phyloP scores from a whole-genome alignment of 2,329 filamentous ascomycete species.

The Colletotrichum higginsianum region DNA sequence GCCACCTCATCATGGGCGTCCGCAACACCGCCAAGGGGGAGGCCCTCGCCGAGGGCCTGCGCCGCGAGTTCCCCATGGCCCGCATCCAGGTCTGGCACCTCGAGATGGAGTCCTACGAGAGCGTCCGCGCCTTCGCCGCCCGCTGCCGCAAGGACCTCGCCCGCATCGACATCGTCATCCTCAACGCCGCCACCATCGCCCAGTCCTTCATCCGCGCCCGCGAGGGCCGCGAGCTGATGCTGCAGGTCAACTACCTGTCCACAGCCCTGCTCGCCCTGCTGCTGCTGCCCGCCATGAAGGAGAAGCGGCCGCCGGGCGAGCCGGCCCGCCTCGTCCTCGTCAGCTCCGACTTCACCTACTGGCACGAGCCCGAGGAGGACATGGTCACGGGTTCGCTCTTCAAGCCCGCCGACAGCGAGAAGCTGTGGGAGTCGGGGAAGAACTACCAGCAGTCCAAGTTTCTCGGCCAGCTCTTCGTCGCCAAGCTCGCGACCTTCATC shows the following conservation, averaged over 20 bases:
- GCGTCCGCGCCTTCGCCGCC: constrained; percentile 36
- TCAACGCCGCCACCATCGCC: constrained; percentile 42
- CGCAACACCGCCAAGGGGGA: constrained; percentile 52
- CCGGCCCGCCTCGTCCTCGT: constrained; percentile 51
- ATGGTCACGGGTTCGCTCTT: constrained; percentile 46
- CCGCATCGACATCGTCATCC: constrained; percentile 41
- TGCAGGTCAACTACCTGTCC: constrained; percentile 50
- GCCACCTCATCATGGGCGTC: constrained; percentile 58
- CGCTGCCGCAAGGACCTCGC: constrained; percentile 25
- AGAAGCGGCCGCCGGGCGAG: constrained; percentile 37
- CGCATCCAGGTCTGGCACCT: constrained; percentile 41
- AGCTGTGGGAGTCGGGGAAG: constrained; percentile 44
- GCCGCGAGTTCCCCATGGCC: constrained; percentile 37
- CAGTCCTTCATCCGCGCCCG: constrained; percentile 29
- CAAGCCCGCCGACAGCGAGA: constrained; percentile 50
- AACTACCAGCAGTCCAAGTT: constrained; percentile 51
- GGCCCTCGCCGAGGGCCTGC: constrained; percentile 43
- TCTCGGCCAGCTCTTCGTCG: constrained; percentile 53
- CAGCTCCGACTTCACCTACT: constrained; percentile 48
- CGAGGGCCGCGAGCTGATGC: constrained; percentile 46
- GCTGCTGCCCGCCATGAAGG: constrained; percentile 44
- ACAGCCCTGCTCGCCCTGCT: constrained; percentile 46
- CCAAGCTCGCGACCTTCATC: constrained; percentile 55
- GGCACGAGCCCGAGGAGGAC: constrained; percentile 45
- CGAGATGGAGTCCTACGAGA: constrained; percentile 42